Evolutionary conservation across 192 early-diverging fungal genomes (phyloP).

Genomic region (Linnemannia elongata): DNA sequence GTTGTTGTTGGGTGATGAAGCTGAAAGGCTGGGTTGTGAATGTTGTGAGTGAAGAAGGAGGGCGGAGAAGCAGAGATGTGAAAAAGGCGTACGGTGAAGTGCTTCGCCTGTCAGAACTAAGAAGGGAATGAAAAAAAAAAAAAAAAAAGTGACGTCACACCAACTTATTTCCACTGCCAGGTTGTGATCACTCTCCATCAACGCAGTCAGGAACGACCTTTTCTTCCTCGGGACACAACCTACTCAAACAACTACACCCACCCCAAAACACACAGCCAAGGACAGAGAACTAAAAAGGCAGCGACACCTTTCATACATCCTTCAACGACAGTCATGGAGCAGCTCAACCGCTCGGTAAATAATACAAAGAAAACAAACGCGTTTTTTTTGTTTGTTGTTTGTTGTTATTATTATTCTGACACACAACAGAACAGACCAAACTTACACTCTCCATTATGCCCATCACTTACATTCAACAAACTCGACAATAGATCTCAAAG

Average conservation of each 20-base stretch:
- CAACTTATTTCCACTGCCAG: too few species aligned
- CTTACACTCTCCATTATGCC: background rate
- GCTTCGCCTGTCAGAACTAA: background rate
- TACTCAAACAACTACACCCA: background rate
- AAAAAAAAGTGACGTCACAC: background rate
- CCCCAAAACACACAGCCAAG: background rate
- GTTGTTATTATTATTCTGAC: background rate
- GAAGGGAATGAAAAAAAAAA: too few species aligned
- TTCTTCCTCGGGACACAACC: background rate
- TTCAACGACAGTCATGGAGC: conserved; percentile 12
- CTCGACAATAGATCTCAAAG: conserved; percentile 32
- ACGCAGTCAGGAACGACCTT: background rate
- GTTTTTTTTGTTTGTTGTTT: background rate
- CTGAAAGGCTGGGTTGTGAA: background rate
- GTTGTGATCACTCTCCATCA: background rate
- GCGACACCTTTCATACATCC: background rate
- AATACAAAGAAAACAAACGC: background rate
- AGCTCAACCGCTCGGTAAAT: conserved; percentile 40
- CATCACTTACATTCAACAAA: background rate
- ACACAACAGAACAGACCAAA: background rate
- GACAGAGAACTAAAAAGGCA: background rate
- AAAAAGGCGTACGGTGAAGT: background rate
- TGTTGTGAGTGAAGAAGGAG: too few species aligned
- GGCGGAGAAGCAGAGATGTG: too few species aligned
- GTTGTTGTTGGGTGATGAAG: background rate